Evolutionary conservation across 1,284 basidiomycete species (phyloP), one percentile per base, ranked within the genome.

Genomic region (Fomitopsis betulina): DNA sequence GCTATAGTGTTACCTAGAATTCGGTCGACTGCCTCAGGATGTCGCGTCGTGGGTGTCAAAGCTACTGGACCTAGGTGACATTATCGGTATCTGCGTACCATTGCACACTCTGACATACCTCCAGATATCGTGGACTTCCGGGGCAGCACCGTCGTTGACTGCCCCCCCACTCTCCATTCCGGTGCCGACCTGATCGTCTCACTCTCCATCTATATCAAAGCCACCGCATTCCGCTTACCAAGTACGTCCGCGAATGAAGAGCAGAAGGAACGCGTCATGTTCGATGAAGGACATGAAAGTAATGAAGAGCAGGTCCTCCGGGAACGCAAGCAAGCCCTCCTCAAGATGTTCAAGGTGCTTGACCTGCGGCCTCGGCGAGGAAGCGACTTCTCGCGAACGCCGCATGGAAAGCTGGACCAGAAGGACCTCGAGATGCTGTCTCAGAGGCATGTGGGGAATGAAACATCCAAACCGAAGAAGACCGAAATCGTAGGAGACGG

Each of bases 251-350:
- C 70, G 4, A 63, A 72, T 6, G 76, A 51, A 15, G 27, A 51
- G 25, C 27, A 79, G 37, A 63, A 67, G 23, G 61, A 68, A 2
- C 76, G 63, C 68, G 50, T 56, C 13, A 78, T 84, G 67, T 84
- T 89, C 64, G 80, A 82, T 58, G 89, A 92, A 70, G 87, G 87
- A 0, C 75, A 83, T 52, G 93, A 95, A 68, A 93, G 89, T 0
- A 75, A 78, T 2, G 81, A 85, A 56, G 93, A 96, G 72, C 84
- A 86, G 62, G 73, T 72, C 17, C 76, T 96, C n/a, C 80, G 91
- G 37, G 86, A 89, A 67, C 79, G 93, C 37, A 95, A 94, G 67
- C 73, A 75, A n/a, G 80, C 87, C 0, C 73, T 91, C 38, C 66
- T 86, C 3, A 75, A 79, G 54, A 71, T 93, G 38, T 91, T 92